Base-by-base conservation (phyloP, 1,284 basidiomycete species). In the Ustilago curta region DNA sequence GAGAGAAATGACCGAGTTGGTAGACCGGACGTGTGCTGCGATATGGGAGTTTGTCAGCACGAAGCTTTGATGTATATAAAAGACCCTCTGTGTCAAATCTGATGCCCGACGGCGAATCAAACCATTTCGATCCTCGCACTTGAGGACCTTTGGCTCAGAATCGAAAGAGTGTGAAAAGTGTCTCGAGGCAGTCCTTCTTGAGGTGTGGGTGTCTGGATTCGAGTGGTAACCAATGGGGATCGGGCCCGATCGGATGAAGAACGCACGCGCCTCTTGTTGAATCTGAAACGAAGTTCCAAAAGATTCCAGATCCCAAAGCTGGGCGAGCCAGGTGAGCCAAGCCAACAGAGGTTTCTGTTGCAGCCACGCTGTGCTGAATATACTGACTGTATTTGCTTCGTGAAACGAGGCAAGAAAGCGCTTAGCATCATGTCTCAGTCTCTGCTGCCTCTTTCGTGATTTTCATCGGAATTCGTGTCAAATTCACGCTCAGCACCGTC, bases 11-110 rank as follows among this genome's bases (percentile, higher is more conserved):
- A 70, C 68, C 2, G 47, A 52, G 37, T 44, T 70, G 57, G 68
- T 70, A 25, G 68, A 70, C 35, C 32, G 57, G 54, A 64, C 61
- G 18, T 70, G 68, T 23, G 53, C 61, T 42, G 68, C 68, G 58
- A 70, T 70, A 70, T 65, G 57, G 58, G 54, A 54, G 8, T 54
- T 50, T 37, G 53, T 70, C 37, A 50, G 53, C 19, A 50, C 31
- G 6, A 47, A 57, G 49, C 52, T 50, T 2, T 61, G 31, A 56
- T 40, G 11, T 21, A 3, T 14, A 21, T 7, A 1, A 27, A 16
- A 47, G 21, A 47, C 23, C 23, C 1, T 16, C 21, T 47, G 21
- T 27, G 27, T 23, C 12, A 14, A 8, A 1, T 2, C 31, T n/a
- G n/a, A 23, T 31, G 31, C 31, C 45, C 45, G n/a, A 48, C 23